Base-by-base conservation (phyloP, 257 asterid species). In the Handroanthus guayacan region DNA sequence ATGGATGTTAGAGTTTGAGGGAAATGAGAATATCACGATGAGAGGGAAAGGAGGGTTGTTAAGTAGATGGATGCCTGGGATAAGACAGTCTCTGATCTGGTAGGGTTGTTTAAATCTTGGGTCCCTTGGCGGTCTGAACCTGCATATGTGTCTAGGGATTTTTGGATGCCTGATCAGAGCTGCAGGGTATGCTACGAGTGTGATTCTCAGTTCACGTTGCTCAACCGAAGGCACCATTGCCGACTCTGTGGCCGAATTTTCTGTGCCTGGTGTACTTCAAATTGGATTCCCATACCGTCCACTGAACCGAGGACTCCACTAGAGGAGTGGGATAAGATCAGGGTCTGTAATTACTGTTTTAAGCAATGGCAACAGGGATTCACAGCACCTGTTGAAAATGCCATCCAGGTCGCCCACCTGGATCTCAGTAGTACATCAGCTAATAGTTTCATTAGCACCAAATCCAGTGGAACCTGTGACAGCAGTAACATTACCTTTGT, bases 91-190 rank as follows among this genome's bases (percentile, higher is more conserved):
- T 81, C 94, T 48, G 96, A 88, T 81, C 80, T 89, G 60, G 79
- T 86, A 63, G 87, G 89, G 62, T 62, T 84, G 52, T 64, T 93
- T 2, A 91, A 91, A 78, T 82, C 92, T 12, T 93, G 98, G 98
- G 74, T 89, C 75, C 94, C 91, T 75, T 78, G 91, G 89, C 87
- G 87, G 75, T 67, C 87, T 25, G 93, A 86, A 82, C 92, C 93
- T 45, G 82, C 86, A 65, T 82, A 89, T 68, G 86, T 86, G 81
- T 88, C 96, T 3, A 87, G 94, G 90, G 98, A 91, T 78, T 93
- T 93, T 67, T 93, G 98, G 98, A 93, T 93, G 98, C 98, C 98
- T 64, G 98, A 93, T 69, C 84, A 91, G 83, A 93, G 97, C 79
- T 93, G 98, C 86, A 86, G 86, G 86, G 97, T 93, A 61, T 93